Evolutionary conservation across 129 eudicot species (phyloP), one percentile per base, ranked within the genome.

Genomic region (Rutidosis leptorrhynchoides): DNA sequence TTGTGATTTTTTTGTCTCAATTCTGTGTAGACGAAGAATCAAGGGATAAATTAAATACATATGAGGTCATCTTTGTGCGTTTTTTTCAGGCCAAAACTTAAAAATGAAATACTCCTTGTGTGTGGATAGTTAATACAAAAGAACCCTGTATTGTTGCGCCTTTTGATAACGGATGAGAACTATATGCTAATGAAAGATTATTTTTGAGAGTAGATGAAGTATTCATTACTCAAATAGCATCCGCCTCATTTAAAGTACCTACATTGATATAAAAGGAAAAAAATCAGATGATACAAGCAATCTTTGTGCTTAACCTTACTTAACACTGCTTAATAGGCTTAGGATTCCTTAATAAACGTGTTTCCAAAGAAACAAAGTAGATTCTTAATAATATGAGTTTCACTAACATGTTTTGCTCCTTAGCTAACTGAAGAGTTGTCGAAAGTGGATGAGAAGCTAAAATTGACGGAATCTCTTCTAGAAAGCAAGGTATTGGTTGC

Each of bases 391-490:
- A 7, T 65, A 11, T 40, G 15, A 37, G 19, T 21, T 28, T 58
- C 17, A 26, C 64, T 32, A 35, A 54, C 71, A 43, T 43, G 32
- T 43, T 58, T 42, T 67, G 28, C 58, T 62, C 67, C 70, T 49
- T 79, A 89, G 96, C 88, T 86, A 15, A 86, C 95, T 40, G 96
- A 86, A 55, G 96, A 83, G 70, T 65, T 89, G 79, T 35, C 85
- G 20, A 89, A 80, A 83, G 88, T 83, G 77, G 96, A 89, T 21
- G 95, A 82, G 82, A 89, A 89, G 84, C 95, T 89, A 40, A 89
- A 89, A 83, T 73, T 89, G 54, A 81, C 90, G 24, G 96, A 89
- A 75, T 83, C 87, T 77, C 86, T 86, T 71, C 78, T 89, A 5
- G 88, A 89, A 67, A 89, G 90, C 96, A 89, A 86, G 82, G 96